Base-by-base conservation (phyloP, 2,329 filamentous ascomycete genomes). In the Hymenoscyphus infarciens region DNA sequence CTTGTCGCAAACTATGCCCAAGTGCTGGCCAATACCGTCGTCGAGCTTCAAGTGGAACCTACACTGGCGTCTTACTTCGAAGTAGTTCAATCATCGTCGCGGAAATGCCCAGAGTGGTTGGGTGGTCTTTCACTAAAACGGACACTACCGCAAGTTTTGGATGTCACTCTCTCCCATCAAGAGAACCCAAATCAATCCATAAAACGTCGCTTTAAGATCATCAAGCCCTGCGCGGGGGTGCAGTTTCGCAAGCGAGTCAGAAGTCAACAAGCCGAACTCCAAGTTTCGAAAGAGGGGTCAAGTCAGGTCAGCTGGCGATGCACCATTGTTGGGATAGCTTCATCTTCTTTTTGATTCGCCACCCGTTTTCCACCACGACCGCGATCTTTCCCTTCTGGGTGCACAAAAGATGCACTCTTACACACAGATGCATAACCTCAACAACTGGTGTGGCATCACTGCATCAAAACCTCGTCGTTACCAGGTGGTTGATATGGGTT, bases 251-350 rank as follows among this genome's bases (percentile, higher is more conserved):
- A 55, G 42, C 57, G 52, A 57, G 55, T 58, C 39, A 59, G 22
- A 54, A 39, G 27, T 57, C 57, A 59, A 59, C 57, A 59, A 59
- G 39, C 38, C 27, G 22, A 31, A 19, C 53, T 55, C 45, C 19
- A 27, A 57, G 27, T 49, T 59, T 39, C 38, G 49, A 60, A 57
- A 59, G 33, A 58, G 49, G 45, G 45, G 49, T 55, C 15, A 38
- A 5, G 13, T 19, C 39, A 31, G 59, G 66, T 68, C 66, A 67
- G 58, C 56, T 63, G 63, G 45, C 29, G 15, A 55, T 63, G 57
- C 64, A 61, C 61, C 56, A 65, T 56, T 62, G 60, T 63, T 62
- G 62, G 63, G 52, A 67, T 61, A 56, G 39, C 56, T 16, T 31
- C 58, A 35, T 22, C 35, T 38, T n/a, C 59, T 45, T 27, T 33